Evolutionary conservation across 2,329 filamentous ascomycete species (phyloP), one percentile per base, ranked within the genome.

Genomic region (Hymenotorrendiella dingleyae): DNA sequence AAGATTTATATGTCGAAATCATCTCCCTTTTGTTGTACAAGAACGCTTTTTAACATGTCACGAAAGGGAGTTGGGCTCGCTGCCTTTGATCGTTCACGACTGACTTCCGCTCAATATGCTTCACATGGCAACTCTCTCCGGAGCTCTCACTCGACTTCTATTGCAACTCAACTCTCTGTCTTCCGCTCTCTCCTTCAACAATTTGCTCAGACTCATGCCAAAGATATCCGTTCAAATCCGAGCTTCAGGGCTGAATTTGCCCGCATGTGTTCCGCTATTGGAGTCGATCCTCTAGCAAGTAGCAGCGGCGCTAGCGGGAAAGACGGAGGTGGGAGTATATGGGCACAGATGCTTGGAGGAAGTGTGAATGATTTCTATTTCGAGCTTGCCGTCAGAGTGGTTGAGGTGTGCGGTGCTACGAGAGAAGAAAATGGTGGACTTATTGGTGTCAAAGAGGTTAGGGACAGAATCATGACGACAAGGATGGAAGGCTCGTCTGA

Each of bases 331-430:
- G 78, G 78, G 14, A 93, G 84, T 45, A 81, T 96, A 46, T 97
- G 93, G 91, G 85, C 88, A 7, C 90, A 96, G 69, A 78, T 97
- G 49, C 74, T 97, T 16, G 93, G 93, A 22, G 80, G 85, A 46
- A 89, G 82, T 56, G 90, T 98, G 54, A 94, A 96, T 62, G 93
- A 98, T 64, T 98, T 98, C 62, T 98, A 97, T 68, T 97, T 97
- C 64, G 91, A 94, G 69, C 79, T 98, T 34, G 93, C 89, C 1
- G 91, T 97, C n/a, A 77, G 87, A 37, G 86, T 97, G 1, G 93
- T 98, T 5, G 91, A 97, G 64, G 80, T 96, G 6, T 98, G 93
- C 62, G 75, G 88, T 5, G 80, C 83, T 40, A 96, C 89, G 33
- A 74, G 93, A 40, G 79, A 78, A 4, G 91, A 96, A 66, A 98